Base-by-base conservation (phyloP, 805 yeast genomes). In the Candida pseudoglaebosa region DNA sequence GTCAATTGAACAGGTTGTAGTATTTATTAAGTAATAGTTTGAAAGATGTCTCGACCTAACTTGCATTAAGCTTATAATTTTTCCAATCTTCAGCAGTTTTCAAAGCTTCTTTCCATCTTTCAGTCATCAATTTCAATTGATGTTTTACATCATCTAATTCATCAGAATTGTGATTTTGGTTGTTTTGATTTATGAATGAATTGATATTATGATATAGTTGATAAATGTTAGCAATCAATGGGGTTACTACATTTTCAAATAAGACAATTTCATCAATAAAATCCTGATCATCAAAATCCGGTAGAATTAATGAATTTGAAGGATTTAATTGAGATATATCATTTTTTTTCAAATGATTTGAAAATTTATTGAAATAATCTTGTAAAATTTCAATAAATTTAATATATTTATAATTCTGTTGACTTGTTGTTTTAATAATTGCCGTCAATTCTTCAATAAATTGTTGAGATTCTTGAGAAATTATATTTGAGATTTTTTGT, bases 41-140 rank as follows among this genome's bases (percentile, higher is more conserved):
- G n/a, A n/a, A n/a, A n/a, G n/a, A n/a, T n/a, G n/a, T n/a, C n/a
- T n/a, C n/a, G n/a, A n/a, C n/a, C n/a, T n/a, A n/a, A n/a, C n/a
- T 32, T 7, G n/a, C 36, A 22, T n/a, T 33, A 8, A 24, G 22
- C 28, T 46, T 40, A 29, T 47, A 51, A 12, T 44, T 51, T 39
- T 62, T 62, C 73, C 71, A 69, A 36, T 61, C 57, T 19, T 69
- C 73, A 4, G 62, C 46, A 2, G 69, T 61, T 33, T 53, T 54
- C 40, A 64, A 51, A 0, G 73, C 70, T 24, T 65, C 65, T 38
- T 62, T 52, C 70, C 71, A 66, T 39, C 64, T 67, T 28, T 53
- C 48, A 12, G 53, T 53, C 35, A 66, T 55, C 15, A 45, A 43
- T 19, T 54, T 59, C 38, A 66, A 55, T 37, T 69, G 72, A n/a